Evolutionary conservation across 2,329 filamentous ascomycete species (phyloP).

Genomic region (Claviceps africana): DNA sequence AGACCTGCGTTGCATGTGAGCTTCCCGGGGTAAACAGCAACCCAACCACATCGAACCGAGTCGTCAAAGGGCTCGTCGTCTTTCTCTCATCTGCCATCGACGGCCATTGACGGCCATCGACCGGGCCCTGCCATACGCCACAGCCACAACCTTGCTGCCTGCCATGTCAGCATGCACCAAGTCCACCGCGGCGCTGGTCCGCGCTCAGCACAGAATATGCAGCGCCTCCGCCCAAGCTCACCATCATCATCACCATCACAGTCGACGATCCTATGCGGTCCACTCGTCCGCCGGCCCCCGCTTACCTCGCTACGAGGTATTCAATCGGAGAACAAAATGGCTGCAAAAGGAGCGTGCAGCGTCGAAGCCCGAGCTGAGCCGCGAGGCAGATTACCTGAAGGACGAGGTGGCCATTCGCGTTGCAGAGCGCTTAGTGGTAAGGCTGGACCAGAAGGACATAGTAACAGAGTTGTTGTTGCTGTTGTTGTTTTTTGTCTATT

Average conservation of each 20-base stretch:
- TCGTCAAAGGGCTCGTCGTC: no score
- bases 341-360: constrained; percentile 83
- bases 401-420: constrained; percentile 80
- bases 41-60: no score
- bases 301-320: constrained; percentile 75
- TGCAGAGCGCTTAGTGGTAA: constrained; percentile 70
- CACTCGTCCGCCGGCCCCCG: constrained; percentile 63
- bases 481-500: no score
- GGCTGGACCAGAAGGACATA: constrained; percentile 3
- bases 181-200: constrained; percentile 13
- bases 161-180: constrained; percentile 19
- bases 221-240: constrained; percentile 6
- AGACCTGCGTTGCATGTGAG: not conserved
- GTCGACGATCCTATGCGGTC: constrained; percentile 54
- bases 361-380: constrained; percentile 51
- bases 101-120: not conserved
- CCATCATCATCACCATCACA: not conserved
- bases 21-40: not conserved
- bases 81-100: not conserved
- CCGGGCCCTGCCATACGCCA: not conserved
- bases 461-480: no score
- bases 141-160: constrained; percentile 8
- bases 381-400: constrained; percentile 80
- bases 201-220: constrained; percentile 12
- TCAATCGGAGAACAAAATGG: constrained; percentile 79